Percentiles rank a stretch among this genome's conserved stretches.
phyloP scores from a whole-genome alignment of 1,284 basidiomycete species.

The Takashimella koratensis region DNA sequence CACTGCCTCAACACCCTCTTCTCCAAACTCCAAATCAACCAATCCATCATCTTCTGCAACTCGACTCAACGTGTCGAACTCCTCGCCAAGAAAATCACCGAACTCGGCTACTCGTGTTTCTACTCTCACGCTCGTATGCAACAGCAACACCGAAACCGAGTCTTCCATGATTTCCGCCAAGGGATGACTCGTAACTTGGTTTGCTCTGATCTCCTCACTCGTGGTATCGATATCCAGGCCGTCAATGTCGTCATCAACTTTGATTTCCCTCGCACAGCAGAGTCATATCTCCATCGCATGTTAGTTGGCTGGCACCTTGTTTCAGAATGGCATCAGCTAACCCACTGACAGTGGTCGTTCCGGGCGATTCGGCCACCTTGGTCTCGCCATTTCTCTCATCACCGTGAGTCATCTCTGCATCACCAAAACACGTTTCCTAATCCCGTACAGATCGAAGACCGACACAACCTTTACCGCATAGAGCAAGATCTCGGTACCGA shows the following conservation, averaged over 20 bases:
- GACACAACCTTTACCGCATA: slow-evolving; percentile 96
- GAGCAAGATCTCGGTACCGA: slow-evolving; percentile 98
- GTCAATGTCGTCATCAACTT: slow-evolving; percentile 99
- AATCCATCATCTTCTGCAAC: slow-evolving; percentile 99
- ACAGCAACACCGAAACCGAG: slow-evolving; percentile 95
- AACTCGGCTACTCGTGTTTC: slow-evolving; percentile 99
- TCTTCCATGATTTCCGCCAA: slow-evolving; percentile 99
- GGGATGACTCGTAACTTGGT: slow-evolving; percentile 98
- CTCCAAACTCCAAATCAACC: slow-evolving; percentile 89
- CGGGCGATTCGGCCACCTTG: slow-evolving; percentile 94
- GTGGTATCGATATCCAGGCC: slow-evolving; percentile 99
- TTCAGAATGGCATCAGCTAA: slow-evolving; percentile 4
- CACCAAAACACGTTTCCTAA: neutral
- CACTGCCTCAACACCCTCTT: slow-evolving; percentile 62
- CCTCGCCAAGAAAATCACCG: slow-evolving; percentile 97
- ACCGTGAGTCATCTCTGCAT: slow-evolving; percentile 50
- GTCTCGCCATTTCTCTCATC: slow-evolving; percentile 93
- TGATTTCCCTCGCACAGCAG: slow-evolving; percentile 97
- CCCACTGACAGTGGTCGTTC: slow-evolving; percentile 72
- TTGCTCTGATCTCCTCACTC: slow-evolving; percentile 91
- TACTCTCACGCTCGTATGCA: slow-evolving; percentile 99
- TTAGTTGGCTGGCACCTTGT: slow-evolving; percentile 10
- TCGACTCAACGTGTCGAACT: slow-evolving; percentile 99
- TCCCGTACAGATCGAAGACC: slow-evolving; percentile 72
- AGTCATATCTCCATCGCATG: slow-evolving; percentile 86